These are phyloP conservation scores for Ascochyta fabae DNA, from an alignment of 2,329 filamentous ascomycete species.

Conservation along the genomic window DNA sequence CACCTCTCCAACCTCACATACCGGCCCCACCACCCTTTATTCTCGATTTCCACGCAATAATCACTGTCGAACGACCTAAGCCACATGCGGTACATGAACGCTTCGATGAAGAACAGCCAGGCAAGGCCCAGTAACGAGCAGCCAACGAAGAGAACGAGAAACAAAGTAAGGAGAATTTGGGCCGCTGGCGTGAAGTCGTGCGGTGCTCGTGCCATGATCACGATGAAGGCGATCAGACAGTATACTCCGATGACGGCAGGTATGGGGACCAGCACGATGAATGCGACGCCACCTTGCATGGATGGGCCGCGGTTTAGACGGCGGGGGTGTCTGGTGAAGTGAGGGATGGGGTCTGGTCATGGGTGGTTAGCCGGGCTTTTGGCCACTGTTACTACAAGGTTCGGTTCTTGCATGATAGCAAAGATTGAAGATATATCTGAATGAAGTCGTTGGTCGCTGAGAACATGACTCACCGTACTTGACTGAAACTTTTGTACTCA, in stretches of 20 bases:
- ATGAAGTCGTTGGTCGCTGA: too few relatives aligned
- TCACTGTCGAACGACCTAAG: constrained; percentile 5
- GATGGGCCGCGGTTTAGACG: constrained; percentile 5
- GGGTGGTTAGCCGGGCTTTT: not conserved
- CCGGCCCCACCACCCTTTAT: constrained; percentile 5
- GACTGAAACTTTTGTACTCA: too few relatives aligned
- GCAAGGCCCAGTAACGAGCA: not conserved
- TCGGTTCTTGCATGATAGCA: too few relatives aligned
- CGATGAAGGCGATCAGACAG: constrained; percentile 9
- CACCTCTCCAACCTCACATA: constrained; percentile 1
- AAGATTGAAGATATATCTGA: too few relatives aligned
- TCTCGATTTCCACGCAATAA: not conserved
- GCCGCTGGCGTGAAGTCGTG: constrained; percentile 1
- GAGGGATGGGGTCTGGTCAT: not conserved
- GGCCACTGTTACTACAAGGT: too few relatives aligned
- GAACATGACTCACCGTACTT: too few relatives aligned
- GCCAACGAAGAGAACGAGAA: not conserved
- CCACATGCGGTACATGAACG: constrained; percentile 6
- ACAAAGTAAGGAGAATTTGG: not conserved
- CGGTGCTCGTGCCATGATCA: not conserved
- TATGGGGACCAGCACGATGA: constrained; percentile 1
- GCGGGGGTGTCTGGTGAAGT: not conserved
- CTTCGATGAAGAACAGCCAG: constrained; percentile 2
- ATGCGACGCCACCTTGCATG: constrained; percentile 3
- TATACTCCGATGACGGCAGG: not conserved